A percentile compares a stretch with the other conserved stretches of the same genome.
Evolutionary conservation across 2,329 filamentous ascomycete genomes (phyloP).

Genomic region (Talaromyces piceae): DNA sequence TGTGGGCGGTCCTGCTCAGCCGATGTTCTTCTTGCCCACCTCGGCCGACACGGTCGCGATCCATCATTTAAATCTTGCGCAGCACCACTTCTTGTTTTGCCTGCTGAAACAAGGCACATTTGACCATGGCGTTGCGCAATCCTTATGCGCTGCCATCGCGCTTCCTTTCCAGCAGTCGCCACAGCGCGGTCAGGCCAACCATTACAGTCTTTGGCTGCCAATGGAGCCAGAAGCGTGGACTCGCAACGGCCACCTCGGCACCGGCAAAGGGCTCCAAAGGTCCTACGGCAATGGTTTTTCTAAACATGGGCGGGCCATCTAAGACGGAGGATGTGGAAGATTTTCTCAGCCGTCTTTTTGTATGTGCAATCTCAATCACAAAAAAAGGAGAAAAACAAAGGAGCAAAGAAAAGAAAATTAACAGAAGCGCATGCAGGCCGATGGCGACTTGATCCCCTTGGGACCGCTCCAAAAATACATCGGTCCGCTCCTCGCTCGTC

Average conservation of each 20-base stretch:
- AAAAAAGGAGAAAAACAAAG: conserved; percentile 12
- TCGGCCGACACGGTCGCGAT: no score
- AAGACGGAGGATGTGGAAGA: conserved; percentile 80
- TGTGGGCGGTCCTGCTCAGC: background rate
- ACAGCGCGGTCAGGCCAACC: conserved; percentile 16
- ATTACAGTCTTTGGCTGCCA: conserved; percentile 14
- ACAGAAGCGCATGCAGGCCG: conserved; percentile 51
- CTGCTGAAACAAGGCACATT: background rate
- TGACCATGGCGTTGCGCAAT: conserved; percentile 35
- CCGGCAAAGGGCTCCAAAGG: conserved; percentile 65
- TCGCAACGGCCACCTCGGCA: conserved; percentile 61
- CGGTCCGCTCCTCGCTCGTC: conserved; percentile 74
- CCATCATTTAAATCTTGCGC: background rate
- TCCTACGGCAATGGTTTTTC: conserved; percentile 94
- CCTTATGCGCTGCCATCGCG: conserved; percentile 26
- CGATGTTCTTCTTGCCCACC: no score
- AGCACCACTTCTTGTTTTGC: background rate
- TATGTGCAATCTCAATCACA: conserved; percentile 42
- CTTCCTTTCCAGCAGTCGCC: conserved; percentile 17
- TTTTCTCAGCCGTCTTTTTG: conserved; percentile 88
- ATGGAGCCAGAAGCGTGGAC: conserved; percentile 23
- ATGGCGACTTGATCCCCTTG: conserved; percentile 91
- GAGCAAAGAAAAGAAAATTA: conserved; percentile 10
- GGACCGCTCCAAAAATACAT: conserved; percentile 86
- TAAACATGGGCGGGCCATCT: conserved; percentile 97